Conservation (phyloP, 345 rosid genomes). For the Eucalyptus curtisii region DNA sequence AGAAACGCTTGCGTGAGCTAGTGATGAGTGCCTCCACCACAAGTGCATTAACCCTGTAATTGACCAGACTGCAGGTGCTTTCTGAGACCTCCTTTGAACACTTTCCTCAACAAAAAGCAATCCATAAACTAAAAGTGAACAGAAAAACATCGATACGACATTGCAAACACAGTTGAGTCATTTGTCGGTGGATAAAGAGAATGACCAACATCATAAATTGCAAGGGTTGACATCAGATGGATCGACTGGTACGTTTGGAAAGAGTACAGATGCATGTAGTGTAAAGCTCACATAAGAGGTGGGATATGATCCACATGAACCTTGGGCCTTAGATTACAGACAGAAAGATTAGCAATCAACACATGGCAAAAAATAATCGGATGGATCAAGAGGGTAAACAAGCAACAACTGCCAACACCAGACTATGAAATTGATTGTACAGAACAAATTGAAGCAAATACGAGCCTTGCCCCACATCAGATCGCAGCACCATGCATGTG, state of each 20-base stretch:
- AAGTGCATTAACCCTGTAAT: not conserved
- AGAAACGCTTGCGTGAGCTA: not conserved
- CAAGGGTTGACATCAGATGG: not conserved
- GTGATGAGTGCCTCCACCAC: not conserved
- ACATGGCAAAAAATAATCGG: not conserved
- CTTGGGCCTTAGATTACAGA: not conserved
- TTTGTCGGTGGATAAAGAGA: not conserved
- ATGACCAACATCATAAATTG: not conserved
- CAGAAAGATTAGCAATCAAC: not conserved
- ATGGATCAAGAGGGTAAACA: not conserved
- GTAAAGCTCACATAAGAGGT: not conserved
- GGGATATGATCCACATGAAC: not conserved
- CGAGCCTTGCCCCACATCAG: not conserved
- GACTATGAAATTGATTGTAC: not conserved
- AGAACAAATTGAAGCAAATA: not conserved
- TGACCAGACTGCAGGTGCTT: not conserved
- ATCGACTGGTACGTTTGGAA: not conserved
- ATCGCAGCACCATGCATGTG: not conserved
- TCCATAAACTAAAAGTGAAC: not conserved
- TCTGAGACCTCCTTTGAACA: not conserved
- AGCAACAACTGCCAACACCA: not conserved
- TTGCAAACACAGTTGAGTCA: not conserved
- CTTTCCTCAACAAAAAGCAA: not conserved
- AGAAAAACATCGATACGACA: not conserved
- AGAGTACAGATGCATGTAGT: not conserved